Conservation (phyloP, 306 rosid species). For the Fagus crenata region DNA sequence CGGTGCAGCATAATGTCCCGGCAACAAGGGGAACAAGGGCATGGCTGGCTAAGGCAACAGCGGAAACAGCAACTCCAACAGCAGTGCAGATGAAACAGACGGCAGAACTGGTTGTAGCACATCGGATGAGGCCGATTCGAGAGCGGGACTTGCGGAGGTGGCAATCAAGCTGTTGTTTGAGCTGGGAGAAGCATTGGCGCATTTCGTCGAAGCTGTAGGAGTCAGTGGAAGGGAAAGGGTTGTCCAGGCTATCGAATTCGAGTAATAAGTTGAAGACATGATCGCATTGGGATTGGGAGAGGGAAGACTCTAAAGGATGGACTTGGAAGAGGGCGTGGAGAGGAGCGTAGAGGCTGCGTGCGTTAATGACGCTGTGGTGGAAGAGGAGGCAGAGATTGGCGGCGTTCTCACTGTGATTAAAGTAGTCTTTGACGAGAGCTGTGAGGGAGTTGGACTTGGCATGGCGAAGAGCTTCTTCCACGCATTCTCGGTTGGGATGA, state of each 20-base stretch:
- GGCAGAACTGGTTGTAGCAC: conserved; percentile 27
- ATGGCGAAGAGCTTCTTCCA: conserved; percentile 46
- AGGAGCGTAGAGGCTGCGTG: conserved; percentile 44
- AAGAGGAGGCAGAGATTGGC: conserved; percentile 53
- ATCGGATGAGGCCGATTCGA: conserved; percentile 43
- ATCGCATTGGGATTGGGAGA: conserved; percentile 46
- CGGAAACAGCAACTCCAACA: conserved; percentile 12
- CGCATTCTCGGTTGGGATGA: conserved; percentile 49
- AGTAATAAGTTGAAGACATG: conserved; percentile 46
- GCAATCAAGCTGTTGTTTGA: conserved; percentile 43
- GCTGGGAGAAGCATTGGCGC: conserved; percentile 43
- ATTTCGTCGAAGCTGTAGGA: conserved; percentile 35
- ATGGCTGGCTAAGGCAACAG: not conserved
- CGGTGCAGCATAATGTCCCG: conserved; percentile 27
- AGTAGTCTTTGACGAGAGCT: conserved; percentile 53
- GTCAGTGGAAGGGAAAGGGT: conserved; percentile 52
- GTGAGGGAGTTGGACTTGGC: conserved; percentile 42
- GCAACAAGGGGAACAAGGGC: conserved; percentile 11
- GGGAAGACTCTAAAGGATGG: conserved; percentile 32
- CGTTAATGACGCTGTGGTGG: conserved; percentile 28
- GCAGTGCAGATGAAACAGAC: conserved; percentile 36
- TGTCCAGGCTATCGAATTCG: conserved; percentile 38
- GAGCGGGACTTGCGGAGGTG: conserved; percentile 49
- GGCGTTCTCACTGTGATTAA: conserved; percentile 60
- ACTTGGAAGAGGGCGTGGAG: conserved; percentile 42